Base-by-base conservation (phyloP, 2,329 filamentous ascomycete species). In the Fusarium scirpi region DNA sequence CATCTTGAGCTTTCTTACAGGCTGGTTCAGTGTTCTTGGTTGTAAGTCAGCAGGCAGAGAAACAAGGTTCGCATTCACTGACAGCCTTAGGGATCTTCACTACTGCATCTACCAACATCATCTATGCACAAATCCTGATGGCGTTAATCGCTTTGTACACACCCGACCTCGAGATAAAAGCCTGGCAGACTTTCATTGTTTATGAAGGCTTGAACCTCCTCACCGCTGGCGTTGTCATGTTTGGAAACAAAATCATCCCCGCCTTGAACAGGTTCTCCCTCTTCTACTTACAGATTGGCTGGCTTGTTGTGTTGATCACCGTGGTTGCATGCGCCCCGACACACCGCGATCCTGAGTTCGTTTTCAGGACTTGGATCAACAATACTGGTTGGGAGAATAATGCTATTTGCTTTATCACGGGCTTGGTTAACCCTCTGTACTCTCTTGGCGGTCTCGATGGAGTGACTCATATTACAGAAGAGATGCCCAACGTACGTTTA, bases 281-380 rank as follows among this genome's bases (percentile, higher is more conserved):
- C 0, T 63, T 63, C 0, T 63, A 63, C 2, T 2, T 63, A 0
- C 61, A 63, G 1, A 48, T 63, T 3, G 61, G 30, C 4, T 63
- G 61, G 61, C 32, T 63, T 2, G 48, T 38, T 4, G 61, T 63
- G 1, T 8, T 63, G 4, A 8, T 63, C 1, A 63, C 58, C 1
- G 61, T 63, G 0, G 43, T 63, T 1, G 58, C 61, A 0, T 63
- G 58, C 11, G 61, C 61, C 3, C 61, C 61, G 0, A 47, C 61
- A 7, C 61, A 63, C 0, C 61, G 61, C 0, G 29, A 38, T 24
- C 18, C 41, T 0, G 58, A 56, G 2, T 63, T 63, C 0, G 61
- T 63, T 0, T 63, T 63, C n/a, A 63, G n/a, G n/a, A 63, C 61
- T 13, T 63, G 61, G 61, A 63, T 63, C 11, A 63, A 63, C 3